These are phyloP conservation scores for Trichoderma oligosporum DNA, from an alignment of 2,329 filamentous ascomycete genomes.

Conservation along the genomic window DNA sequence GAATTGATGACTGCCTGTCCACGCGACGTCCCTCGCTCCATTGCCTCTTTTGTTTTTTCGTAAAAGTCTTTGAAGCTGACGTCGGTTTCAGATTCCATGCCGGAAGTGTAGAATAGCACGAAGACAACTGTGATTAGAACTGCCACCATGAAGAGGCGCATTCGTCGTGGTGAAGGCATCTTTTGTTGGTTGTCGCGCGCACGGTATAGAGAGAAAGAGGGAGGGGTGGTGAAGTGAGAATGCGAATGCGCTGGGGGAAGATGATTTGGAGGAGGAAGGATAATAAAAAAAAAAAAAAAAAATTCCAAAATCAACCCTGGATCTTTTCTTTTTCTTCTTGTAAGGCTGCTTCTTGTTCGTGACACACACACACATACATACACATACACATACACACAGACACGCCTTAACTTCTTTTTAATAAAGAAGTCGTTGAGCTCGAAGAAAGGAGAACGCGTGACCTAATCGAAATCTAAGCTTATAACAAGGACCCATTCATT, in stretches of 20 bases:
- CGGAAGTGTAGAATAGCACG: conserved; percentile 69
- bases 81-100: conserved; percentile 40
- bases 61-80: conserved; percentile 51
- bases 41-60: conserved; percentile 54
- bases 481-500: conserved; percentile 8
- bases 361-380: too few species aligned
- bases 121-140: conserved; percentile 62
- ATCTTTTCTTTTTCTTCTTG: not conserved
- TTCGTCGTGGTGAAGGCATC: conserved; percentile 68
- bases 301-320: not conserved
- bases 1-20: conserved; percentile 41
- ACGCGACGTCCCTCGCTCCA: conserved; percentile 39
- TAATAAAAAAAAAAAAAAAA: not conserved
- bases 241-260: too few species aligned
- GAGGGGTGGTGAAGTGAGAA: too few species aligned
- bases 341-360: not conserved
- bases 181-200: conserved; percentile 21
- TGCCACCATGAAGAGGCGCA: conserved; percentile 63
- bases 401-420: not conserved
- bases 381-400: too few species aligned
- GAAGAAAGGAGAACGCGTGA: conserved; percentile 16
- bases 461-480: conserved; percentile 14
- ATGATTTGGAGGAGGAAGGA: too few species aligned
- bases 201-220: not conserved
- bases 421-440: not conserved